Evolutionary conservation across 2,329 filamentous ascomycete species (phyloP).

Genomic region (Diaporthe capsici): DNA sequence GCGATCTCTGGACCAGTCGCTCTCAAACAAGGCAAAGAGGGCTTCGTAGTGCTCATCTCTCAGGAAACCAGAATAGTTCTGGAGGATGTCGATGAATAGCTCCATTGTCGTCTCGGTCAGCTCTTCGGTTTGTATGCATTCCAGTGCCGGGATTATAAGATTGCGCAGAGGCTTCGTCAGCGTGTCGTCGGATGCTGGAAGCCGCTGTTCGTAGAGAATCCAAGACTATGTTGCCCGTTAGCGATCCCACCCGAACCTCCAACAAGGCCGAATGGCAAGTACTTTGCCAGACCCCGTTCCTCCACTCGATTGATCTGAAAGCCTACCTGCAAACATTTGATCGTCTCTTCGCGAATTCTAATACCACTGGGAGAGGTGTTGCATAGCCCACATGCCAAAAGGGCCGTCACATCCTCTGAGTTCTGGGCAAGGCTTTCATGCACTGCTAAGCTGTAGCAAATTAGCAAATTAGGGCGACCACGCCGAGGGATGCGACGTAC

Average conservation of each 20-base stretch:
- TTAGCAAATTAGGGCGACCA: constrained; percentile 45
- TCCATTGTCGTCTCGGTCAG: constrained; percentile 74
- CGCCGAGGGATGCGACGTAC: constrained; percentile 55
- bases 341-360: constrained; percentile 65
- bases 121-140: constrained; percentile 70
- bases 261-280: not conserved
- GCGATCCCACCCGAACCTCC: not conserved
- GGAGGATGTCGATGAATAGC: constrained; percentile 74
- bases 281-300: not conserved
- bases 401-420: constrained; percentile 54
- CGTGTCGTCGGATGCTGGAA: constrained; percentile 69
- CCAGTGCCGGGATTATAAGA: constrained; percentile 71
- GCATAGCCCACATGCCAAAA: constrained; percentile 58
- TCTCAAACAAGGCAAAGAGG: constrained; percentile 72
- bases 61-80: constrained; percentile 76
- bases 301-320: too few relatives aligned
- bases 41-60: constrained; percentile 69
- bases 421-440: constrained; percentile 59
- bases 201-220: constrained; percentile 80
- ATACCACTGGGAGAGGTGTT: constrained; percentile 44
- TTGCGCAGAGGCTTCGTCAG: constrained; percentile 72
- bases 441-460: constrained; percentile 51
- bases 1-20: constrained; percentile 69
- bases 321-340: constrained; percentile 72
- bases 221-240: constrained; percentile 68